phyloP scores from a whole-genome alignment of 2,329 filamentous ascomycete species.

The Xylaria hypoxylon region DNA sequence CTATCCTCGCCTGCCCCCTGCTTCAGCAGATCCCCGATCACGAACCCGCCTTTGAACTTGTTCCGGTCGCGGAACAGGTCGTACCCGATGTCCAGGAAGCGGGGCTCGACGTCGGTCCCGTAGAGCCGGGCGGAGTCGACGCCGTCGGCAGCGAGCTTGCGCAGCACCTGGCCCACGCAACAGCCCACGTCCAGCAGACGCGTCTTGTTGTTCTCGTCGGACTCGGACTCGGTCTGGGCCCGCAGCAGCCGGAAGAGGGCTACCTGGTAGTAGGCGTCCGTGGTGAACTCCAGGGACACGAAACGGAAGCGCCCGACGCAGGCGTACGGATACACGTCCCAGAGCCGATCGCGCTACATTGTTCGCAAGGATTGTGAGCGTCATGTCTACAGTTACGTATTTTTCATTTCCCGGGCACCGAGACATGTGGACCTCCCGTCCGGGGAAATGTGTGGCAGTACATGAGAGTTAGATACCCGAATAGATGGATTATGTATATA shows the following conservation, averaged over 20 bases:
- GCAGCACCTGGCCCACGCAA: slow-evolving; percentile 62
- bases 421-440: neutral
- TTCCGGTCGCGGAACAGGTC: slow-evolving; percentile 71
- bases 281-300: slow-evolving; percentile 56
- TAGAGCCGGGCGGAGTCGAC: slow-evolving; percentile 61
- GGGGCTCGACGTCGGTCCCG: slow-evolving; percentile 61
- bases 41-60: slow-evolving; percentile 60
- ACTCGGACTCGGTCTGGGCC: slow-evolving; percentile 34
- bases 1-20: slow-evolving; percentile 33
- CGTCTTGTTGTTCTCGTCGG: slow-evolving; percentile 42
- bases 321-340: slow-evolving; percentile 58
- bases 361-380: slow-evolving; percentile 9
- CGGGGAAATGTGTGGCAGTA: neutral
- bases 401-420: neutral
- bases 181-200: slow-evolving; percentile 63
- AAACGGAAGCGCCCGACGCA: slow-evolving; percentile 65
- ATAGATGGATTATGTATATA: neutral
- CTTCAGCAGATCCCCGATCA: slow-evolving; percentile 63
- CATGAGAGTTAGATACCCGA: neutral
- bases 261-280: slow-evolving; percentile 58
- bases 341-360: slow-evolving; percentile 59
- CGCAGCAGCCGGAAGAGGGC: slow-evolving; percentile 57
- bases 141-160: slow-evolving; percentile 63
- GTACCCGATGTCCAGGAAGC: slow-evolving; percentile 69
- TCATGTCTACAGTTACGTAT: neutral